phyloP scores from a whole-genome alignment of 495 filamentous ascomycete genomes.

The Penicillium ochrochloron region DNA sequence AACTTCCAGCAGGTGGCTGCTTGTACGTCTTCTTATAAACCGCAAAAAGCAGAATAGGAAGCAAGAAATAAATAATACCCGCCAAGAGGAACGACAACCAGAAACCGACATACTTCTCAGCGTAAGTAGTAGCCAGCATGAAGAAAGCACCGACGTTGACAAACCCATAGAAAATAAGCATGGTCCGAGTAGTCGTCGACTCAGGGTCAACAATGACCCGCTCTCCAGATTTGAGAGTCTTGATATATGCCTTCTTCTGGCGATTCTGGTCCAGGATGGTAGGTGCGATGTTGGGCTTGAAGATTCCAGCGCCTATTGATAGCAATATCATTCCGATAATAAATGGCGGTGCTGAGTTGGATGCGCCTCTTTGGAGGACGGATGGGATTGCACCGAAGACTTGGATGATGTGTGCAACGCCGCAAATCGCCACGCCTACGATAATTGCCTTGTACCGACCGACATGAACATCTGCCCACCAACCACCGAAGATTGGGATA shows the following conservation, averaged over 20 bases:
- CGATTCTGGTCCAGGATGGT: constrained; percentile 42
- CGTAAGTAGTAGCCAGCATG: constrained; percentile 43
- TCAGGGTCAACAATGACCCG: constrained; percentile 48
- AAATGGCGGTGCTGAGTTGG: constrained; percentile 57
- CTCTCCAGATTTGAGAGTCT: constrained; percentile 42
- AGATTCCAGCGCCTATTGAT: constrained; percentile 42
- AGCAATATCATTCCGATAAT: constrained; percentile 56
- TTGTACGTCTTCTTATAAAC: constrained; percentile 54
- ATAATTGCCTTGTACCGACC: constrained; percentile 60
- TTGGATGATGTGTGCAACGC: constrained; percentile 68
- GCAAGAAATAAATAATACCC: constrained; percentile 56
- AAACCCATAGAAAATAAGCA: constrained; percentile 46
- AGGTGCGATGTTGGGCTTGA: constrained; percentile 49
- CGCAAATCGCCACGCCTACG: constrained; percentile 65
- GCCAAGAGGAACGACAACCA: constrained; percentile 42
- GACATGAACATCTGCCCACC: constrained; percentile 61
- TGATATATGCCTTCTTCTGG: constrained; percentile 36
- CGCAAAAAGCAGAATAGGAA: constrained; percentile 54
- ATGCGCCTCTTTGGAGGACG: constrained; percentile 56
- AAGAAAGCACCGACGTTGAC: constrained; percentile 47
- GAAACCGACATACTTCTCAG: constrained; percentile 47
- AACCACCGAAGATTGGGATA: constrained; percentile 62
- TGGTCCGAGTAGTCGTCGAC: constrained; percentile 35
- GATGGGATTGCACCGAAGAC: constrained; percentile 62
- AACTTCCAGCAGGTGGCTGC: constrained; percentile 52